Evolutionary conservation across 352 stramenopile species (phyloP), one percentile per base, ranked within the genome.

Genomic region (Phytopythium cucurbitacearum): DNA sequence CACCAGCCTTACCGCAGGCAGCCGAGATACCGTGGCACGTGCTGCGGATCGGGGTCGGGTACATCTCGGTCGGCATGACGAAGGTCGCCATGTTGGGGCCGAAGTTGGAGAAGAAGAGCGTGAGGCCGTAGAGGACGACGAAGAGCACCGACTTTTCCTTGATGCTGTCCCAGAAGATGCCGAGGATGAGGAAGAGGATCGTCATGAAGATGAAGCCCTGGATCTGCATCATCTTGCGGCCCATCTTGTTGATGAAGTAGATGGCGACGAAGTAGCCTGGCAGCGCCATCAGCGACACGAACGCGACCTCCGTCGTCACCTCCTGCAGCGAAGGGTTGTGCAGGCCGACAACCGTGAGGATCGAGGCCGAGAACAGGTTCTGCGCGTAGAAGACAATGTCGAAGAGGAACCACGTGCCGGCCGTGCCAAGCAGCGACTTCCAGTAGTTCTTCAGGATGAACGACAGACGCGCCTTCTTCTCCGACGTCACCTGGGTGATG

Each of bases 11-110:
- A 42, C 89, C 91, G 43, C 64, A 62, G 3, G 86, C 84, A 12
- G 91, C 91, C 10, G 87, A 95, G 52, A 97, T 80, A 7, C 89
- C 89, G 65, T 97, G 87, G 57, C 86, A 95, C 40, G 84, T 86
- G 21, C 80, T 91, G 10, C 89, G 76, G 61, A 96, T 89, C 47
- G 90, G 73, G 7, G 89, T 97, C 4, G 75, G 75, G 54, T 76
- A 83, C 52, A 96, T 89, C 65, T 97, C 91, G 0, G 89, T 87
- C 0, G 89, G 88, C 69, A 97, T 80, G 12, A 97, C 79, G 67
- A 96, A 96, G 5, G 85, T 96, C 35, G 85, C 89, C 49, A 67
- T 79, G 60, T 94, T 94, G 32, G 87, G 85, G 0, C 87, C 87
- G 54, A 96, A 95, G 62, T 95, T 93, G 51, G 80, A 80, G 57